Base-by-base conservation (phyloP, 345 rosid genomes). In the Camelina neglecta region DNA sequence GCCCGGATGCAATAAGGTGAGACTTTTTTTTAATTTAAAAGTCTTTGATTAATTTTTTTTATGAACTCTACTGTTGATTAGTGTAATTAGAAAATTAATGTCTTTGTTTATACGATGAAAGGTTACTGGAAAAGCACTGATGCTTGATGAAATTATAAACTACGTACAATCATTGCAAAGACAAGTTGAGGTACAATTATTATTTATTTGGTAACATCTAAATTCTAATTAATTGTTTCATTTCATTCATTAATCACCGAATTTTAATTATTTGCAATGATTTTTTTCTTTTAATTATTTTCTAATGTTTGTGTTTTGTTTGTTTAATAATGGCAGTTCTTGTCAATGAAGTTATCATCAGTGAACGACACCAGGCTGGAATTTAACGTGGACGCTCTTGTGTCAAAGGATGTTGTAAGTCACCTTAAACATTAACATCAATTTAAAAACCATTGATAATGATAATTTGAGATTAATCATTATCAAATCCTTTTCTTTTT, bases 311-410 rank as follows among this genome's bases (percentile, higher is more conserved):
- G 1, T 38, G 9, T 26, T 61, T 23, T 62, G 5, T 1, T 39
- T 53, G 31, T 65, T 74, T 44, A 15, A 44, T 51, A 35, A 31
- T 80, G 45, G 45, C 31, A 94, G 98, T 92, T 86, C 82, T 92
- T 94, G 65, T 94, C 98, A 8, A 94, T 94, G 98, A 94, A 92
- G 89, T 77, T 94, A 83, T 85, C 98, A 81, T 84, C 98, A 65
- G 95, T 92, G 66, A 86, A 86, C 79, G 79, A 75, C 71, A 82
- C 90, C 88, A 83, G 92, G 79, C 84, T 84, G 89, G 93, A 87
- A 35, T 79, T 81, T 82, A 86, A 85, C 79, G 66, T 84, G 84
- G 89, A 90, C 29, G 8, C 85, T 72, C 81, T 89, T 45, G 51
- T 81, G 81, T 76, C 96, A 65, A 94, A 94, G 80, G 92, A 90